Conservation (phyloP, 2,329 filamentous ascomycete species). For the Xylariaceae sp. region DNA sequence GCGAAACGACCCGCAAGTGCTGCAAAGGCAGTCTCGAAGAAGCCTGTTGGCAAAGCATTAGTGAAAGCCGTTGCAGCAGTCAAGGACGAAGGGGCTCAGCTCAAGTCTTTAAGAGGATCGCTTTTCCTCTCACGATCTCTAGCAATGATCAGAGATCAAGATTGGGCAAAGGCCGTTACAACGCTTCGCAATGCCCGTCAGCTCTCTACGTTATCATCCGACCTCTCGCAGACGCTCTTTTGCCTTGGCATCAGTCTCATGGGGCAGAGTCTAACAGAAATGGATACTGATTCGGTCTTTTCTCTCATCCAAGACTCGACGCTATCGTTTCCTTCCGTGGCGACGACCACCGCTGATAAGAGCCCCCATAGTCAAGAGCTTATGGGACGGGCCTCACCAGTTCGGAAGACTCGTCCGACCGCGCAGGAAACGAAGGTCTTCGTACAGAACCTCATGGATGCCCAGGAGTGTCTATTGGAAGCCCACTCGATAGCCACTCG, state of each 20-base stretch:
- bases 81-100: constrained; percentile 31
- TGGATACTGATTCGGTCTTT: constrained; percentile 76
- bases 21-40: constrained; percentile 24
- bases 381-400: constrained; percentile 34
- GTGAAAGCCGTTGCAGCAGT: constrained; percentile 13
- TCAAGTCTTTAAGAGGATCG: constrained; percentile 36
- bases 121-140: constrained; percentile 41
- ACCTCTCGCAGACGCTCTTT: constrained; percentile 48
- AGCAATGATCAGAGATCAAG: constrained; percentile 43
- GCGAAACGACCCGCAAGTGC: constrained; percentile 10
- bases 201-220: constrained; percentile 39
- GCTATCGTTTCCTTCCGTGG: constrained; percentile 73
- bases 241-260: constrained; percentile 63
- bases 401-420: constrained; percentile 29
- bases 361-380: constrained; percentile 34
- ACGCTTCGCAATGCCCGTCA: constrained; percentile 48
- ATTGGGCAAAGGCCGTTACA: constrained; percentile 54
- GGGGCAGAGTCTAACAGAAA: constrained; percentile 63
- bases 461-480: constrained; percentile 60
- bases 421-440: constrained; percentile 41
- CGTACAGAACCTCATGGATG: constrained; percentile 55
- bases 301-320: constrained; percentile 90
- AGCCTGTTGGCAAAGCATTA: constrained; percentile 23
- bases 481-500: constrained; percentile 55
- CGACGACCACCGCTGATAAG: constrained; percentile 37